phyloP scores from a whole-genome alignment of 164 flowering plant species.

The Cinnamomum micranthum region DNA sequence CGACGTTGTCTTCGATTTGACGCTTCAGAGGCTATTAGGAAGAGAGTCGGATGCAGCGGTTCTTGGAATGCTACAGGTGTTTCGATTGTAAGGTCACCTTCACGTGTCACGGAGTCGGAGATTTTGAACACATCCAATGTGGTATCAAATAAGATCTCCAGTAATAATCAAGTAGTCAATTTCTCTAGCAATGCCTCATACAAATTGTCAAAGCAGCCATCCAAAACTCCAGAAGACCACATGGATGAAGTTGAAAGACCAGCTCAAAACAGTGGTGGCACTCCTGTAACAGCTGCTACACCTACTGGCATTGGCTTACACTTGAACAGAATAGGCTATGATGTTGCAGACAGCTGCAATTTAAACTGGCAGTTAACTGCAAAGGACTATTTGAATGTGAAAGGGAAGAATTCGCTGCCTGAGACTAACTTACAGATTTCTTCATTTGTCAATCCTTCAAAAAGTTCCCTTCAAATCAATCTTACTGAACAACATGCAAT shows the following conservation, averaged over 20 bases:
- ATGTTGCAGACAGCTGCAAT: conserved; percentile 22
- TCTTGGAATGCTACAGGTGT: conserved; percentile 8
- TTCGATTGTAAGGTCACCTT: conserved; percentile 13
- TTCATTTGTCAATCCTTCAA: conserved; percentile 9
- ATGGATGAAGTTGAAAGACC: conserved; percentile 10
- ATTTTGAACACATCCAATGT: conserved; percentile 2
- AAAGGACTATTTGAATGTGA: conserved; percentile 13
- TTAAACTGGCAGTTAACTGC: conserved; percentile 17
- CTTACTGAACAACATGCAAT: conserved; percentile 15
- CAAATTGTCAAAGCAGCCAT: conserved; percentile 6
- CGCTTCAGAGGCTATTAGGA: conserved; percentile 24
- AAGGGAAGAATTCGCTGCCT: conserved; percentile 16
- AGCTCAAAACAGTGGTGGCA: conserved; percentile 17
- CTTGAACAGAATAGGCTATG: conserved; percentile 48
- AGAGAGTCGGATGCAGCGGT: background rate
- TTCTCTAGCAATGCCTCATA: conserved; percentile 16
- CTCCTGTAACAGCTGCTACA: conserved; percentile 27
- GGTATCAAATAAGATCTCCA: conserved; percentile 18
- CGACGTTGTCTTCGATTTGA: conserved; percentile 51
- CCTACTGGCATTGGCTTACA: conserved; percentile 68
- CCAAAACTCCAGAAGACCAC: conserved; percentile 8
- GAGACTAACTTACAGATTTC: conserved; percentile 18
- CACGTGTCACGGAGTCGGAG: conserved; percentile 1
- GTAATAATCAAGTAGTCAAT: conserved; percentile 7
- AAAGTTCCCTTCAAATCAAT: conserved; percentile 11